Conservation (phyloP, 345 rosid species). For the Eucalyptus pauciflora region DNA sequence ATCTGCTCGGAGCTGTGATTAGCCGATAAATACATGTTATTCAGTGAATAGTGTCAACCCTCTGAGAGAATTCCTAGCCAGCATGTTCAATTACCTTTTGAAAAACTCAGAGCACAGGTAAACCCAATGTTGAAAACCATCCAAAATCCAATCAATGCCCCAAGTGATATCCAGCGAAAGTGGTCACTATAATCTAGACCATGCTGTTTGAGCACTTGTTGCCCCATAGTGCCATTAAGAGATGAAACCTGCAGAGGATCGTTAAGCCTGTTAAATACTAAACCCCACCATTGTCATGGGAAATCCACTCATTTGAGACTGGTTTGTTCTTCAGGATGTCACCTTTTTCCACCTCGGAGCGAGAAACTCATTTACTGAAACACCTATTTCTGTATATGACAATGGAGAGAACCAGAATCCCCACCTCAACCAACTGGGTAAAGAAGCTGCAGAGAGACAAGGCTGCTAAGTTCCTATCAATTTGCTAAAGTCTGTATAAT, state of each 20-base stretch:
- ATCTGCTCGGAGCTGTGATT: slow-evolving; percentile 20
- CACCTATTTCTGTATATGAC: slow-evolving; percentile 28
- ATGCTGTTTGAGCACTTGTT: slow-evolving; percentile 4
- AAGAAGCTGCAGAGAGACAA: slow-evolving; percentile 17
- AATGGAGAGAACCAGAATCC: slow-evolving; percentile 44
- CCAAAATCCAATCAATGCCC: slow-evolving; percentile 29
- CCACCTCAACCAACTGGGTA: slow-evolving; percentile 37
- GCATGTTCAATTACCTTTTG: slow-evolving; percentile 3
- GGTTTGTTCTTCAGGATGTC: background rate
- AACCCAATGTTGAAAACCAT: slow-evolving; percentile 22
- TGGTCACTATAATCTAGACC: slow-evolving; percentile 19
- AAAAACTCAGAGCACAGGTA: slow-evolving; percentile 14
- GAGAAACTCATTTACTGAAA: slow-evolving; percentile 35
- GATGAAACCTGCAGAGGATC: slow-evolving; percentile 13
- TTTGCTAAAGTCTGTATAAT: background rate
- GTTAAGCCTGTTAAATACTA: background rate
- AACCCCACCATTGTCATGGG: background rate
- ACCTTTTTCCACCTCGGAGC: slow-evolving; percentile 50
- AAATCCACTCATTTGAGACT: background rate
- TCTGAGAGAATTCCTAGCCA: background rate
- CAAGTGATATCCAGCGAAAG: slow-evolving; percentile 25
- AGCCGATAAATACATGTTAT: background rate
- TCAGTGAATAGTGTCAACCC: background rate
- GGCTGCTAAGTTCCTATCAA: background rate
- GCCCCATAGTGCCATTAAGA: slow-evolving; percentile 19